phyloP scores from a whole-genome alignment of 1,284 basidiomycete species.

The Apiotrichum sp. region DNA sequence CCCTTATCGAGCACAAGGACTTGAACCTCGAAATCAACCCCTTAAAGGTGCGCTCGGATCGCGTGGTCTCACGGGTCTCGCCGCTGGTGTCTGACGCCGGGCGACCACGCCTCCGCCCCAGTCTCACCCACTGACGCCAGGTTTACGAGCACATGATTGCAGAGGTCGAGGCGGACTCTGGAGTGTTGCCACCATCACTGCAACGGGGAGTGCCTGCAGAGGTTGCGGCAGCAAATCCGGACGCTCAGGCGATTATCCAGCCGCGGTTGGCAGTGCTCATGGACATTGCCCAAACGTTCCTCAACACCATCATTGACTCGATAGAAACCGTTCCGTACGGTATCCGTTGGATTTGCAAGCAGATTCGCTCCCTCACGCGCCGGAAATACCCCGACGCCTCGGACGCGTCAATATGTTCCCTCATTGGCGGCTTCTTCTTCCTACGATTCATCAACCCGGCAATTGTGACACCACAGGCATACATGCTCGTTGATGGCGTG shows the following conservation, averaged over 20 bases:
- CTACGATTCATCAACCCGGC: constrained; percentile 99
- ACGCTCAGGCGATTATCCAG: constrained; percentile 95
- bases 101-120: not conserved
- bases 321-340: constrained; percentile 97
- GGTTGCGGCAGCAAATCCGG: constrained; percentile 81
- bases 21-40: constrained; percentile 98
- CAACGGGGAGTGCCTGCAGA: constrained; percentile 89
- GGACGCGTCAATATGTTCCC: constrained; percentile 94
- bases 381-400: constrained; percentile 97
- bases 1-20: constrained; percentile 96
- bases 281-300: constrained; percentile 97
- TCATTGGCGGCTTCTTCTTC: constrained; percentile 99
- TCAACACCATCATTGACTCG: constrained; percentile 95
- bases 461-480: constrained; percentile 98
- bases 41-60: constrained; percentile 63
- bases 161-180: constrained; percentile 95
- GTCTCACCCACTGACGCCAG: constrained; percentile 43
- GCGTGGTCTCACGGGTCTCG: not conserved
- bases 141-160: constrained; percentile 98
- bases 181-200: constrained; percentile 78
- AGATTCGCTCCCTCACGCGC: constrained; percentile 92
- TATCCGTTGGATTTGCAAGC: constrained; percentile 99
- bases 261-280: constrained; percentile 95
- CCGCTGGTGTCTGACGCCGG: too few species aligned
- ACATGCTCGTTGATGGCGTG: constrained; percentile 96